Conservation (phyloP, 2,329 filamentous ascomycete species). For the Pseudogymnoascus sp. region DNA sequence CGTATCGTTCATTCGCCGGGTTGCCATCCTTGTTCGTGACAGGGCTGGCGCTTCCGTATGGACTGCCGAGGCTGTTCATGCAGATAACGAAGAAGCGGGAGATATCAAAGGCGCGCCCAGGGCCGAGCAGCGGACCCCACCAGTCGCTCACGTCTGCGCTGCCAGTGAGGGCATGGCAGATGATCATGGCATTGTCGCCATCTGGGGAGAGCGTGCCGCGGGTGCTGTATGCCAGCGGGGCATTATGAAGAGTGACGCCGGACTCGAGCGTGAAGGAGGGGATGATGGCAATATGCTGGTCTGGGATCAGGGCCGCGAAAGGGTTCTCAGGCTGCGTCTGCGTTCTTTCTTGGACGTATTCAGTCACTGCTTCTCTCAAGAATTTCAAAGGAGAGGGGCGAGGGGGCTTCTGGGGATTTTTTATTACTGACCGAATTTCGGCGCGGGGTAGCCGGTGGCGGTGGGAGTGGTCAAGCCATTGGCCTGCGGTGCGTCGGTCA, state of each 20-base stretch:
- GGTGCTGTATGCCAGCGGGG: constrained; percentile 60
- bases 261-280: constrained; percentile 91
- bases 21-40: constrained; percentile 84
- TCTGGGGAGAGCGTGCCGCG: constrained; percentile 51
- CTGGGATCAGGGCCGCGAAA: constrained; percentile 74
- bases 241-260: constrained; percentile 72
- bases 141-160: constrained; percentile 79
- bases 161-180: constrained; percentile 78
- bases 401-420: background rate
- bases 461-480: constrained; percentile 1
- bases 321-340: constrained; percentile 80
- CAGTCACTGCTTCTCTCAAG: constrained; percentile 41
- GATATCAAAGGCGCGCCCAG: constrained; percentile 71
- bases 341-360: constrained; percentile 51
- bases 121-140: constrained; percentile 77
- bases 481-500: background rate
- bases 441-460: background rate
- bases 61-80: constrained; percentile 77
- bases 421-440: constrained; percentile 23
- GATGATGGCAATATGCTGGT: constrained; percentile 79
- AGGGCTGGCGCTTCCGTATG: constrained; percentile 80
- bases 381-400: constrained; percentile 11
- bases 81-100: constrained; percentile 79
- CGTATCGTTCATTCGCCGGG: constrained; percentile 65
- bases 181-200: constrained; percentile 62